These are phyloP conservation scores for Ganoderma lingzhi DNA, from an alignment of 1,284 basidiomycete genomes.

Conservation along the genomic window DNA sequence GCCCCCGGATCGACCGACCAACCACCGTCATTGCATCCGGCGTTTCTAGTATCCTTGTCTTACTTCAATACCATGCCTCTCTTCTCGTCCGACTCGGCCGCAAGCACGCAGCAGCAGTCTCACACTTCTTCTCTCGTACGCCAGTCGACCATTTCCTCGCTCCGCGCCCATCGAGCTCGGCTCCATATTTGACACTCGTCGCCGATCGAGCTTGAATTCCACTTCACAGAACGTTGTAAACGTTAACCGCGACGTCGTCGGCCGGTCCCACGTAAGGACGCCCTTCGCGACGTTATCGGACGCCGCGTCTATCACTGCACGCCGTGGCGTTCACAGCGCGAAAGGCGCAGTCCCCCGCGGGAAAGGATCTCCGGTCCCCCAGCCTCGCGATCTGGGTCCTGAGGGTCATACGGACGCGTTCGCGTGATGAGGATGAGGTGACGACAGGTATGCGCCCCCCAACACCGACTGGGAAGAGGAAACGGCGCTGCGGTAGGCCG, in stretches of 20 bases:
- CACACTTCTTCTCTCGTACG: not conserved
- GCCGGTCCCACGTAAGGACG: not conserved
- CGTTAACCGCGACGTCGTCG: not conserved
- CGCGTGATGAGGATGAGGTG: not conserved
- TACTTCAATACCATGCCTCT: not conserved
- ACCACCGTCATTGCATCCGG: not conserved
- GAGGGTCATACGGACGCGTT: not conserved
- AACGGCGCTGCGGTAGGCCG: not conserved
- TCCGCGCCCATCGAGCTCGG: not conserved
- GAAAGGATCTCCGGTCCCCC: slow-evolving; percentile 27
- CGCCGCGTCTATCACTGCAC: slow-evolving; percentile 20
- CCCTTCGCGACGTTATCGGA: slow-evolving; percentile 12
- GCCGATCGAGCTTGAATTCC: not conserved
- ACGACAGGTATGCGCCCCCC: not conserved
- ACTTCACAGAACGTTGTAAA: slow-evolving; percentile 4
- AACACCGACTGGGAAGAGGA: not conserved
- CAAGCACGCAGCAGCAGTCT: not conserved
- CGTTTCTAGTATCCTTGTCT: not conserved
- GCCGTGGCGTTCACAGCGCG: not conserved
- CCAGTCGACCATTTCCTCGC: not conserved
- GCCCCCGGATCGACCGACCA: not conserved
- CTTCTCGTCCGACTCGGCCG: not conserved
- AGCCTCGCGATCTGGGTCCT: slow-evolving; percentile 21
- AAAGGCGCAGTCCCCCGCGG: slow-evolving; percentile 26
- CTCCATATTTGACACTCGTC: not conserved